Percentiles rank a stretch among this genome's conserved stretches.
These are phyloP conservation scores for Amanita molliuscula DNA, from an alignment of 768 basidiomycete species.

Conservation along the genomic window DNA sequence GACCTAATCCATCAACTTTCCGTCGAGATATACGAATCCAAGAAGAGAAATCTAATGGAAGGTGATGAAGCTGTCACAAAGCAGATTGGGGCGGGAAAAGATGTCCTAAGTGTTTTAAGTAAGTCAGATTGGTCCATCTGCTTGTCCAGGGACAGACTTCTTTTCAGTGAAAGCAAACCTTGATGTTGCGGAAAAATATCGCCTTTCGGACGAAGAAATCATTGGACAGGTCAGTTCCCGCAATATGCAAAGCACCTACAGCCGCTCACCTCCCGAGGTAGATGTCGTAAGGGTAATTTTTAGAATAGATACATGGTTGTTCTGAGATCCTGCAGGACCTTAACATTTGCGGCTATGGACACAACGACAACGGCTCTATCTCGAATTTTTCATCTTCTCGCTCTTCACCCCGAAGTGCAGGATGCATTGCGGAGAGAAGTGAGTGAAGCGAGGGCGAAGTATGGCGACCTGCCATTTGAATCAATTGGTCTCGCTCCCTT, in stretches of 20 bases:
- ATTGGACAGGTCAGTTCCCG: conserved; percentile 19
- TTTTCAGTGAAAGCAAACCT: conserved; percentile 29
- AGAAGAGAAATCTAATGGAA: conserved; percentile 22
- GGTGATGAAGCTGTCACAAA: conserved; percentile 22
- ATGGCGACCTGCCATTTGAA: conserved; percentile 12
- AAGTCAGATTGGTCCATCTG: conserved; percentile 9
- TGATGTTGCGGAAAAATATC: conserved; percentile 19
- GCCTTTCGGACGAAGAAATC: conserved; percentile 25
- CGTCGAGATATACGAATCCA: conserved; percentile 23
- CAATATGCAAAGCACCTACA: background rate
- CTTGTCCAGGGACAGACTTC: background rate
- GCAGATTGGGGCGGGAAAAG: conserved; percentile 28
- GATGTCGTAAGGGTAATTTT: background rate
- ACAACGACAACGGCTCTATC: background rate
- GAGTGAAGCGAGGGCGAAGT: conserved; percentile 10
- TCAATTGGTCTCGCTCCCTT: conserved; percentile 14
- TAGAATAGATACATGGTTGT: background rate
- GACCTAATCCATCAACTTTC: conserved; percentile 26
- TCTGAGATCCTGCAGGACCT: conserved; percentile 6
- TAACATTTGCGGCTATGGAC: conserved; percentile 1
- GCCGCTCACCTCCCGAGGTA: background rate
- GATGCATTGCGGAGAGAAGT: conserved; percentile 7
- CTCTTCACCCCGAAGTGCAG: conserved; percentile 13
- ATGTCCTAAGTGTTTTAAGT: conserved; percentile 38
- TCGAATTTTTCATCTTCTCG: background rate